Evolutionary conservation across 2,329 filamentous ascomycete species (phyloP).

Genomic region (Epichloe typhina): DNA sequence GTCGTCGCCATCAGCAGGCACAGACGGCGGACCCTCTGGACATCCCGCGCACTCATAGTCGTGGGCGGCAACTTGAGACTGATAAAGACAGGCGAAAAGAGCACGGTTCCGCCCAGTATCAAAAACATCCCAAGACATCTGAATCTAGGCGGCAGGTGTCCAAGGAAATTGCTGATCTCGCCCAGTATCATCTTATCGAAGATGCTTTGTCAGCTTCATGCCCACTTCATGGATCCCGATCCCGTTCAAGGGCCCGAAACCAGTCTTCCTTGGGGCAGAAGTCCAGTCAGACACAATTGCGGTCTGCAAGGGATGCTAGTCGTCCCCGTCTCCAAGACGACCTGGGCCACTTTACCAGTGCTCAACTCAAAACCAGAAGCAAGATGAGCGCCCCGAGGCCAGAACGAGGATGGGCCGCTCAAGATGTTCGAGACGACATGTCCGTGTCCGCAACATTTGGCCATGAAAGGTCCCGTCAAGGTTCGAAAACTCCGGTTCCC

Average conservation of each 20-base stretch:
- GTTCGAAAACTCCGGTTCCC: background rate
- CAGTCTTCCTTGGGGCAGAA: background rate
- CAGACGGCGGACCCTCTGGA: background rate
- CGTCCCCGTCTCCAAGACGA: background rate
- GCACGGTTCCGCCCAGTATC: background rate
- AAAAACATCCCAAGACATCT: background rate
- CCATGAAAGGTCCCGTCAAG: background rate
- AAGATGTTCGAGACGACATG: background rate
- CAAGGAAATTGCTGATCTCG: background rate
- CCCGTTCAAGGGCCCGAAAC: background rate
- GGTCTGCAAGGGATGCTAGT: background rate
- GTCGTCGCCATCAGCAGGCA: background rate
- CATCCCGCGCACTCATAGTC: background rate
- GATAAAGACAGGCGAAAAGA: background rate
- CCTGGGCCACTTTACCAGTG: background rate
- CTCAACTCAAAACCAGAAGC: background rate
- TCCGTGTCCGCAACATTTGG: background rate
- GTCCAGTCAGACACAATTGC: background rate
- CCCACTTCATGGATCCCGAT: background rate
- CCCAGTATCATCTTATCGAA: background rate
- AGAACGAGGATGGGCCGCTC: background rate
- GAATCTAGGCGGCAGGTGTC: background rate
- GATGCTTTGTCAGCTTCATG: background rate
- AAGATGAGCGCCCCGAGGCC: background rate
- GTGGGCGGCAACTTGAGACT: background rate